Conservation (phyloP, 1,284 basidiomycete genomes). For the Fomitopsis schrenkii region DNA sequence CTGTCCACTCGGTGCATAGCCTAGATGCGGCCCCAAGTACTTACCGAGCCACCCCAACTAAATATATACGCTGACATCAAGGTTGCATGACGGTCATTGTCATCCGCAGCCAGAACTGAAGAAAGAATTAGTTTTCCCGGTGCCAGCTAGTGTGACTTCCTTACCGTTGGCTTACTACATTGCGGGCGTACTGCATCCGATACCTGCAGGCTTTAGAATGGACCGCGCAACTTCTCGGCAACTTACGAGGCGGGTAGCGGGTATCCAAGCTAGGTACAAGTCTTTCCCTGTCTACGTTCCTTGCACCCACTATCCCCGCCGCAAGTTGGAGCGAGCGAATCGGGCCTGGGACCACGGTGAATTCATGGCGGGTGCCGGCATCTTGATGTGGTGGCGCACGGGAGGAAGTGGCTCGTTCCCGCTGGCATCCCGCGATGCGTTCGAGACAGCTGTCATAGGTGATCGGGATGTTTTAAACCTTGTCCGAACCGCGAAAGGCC, state of each 20-base stretch:
- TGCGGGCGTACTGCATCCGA: not conserved
- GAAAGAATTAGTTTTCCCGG: not conserved
- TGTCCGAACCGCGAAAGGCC: not conserved
- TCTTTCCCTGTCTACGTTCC: no score
- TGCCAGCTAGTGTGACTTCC: not conserved
- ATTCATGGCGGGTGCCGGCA: not conserved
- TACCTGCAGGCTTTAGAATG: not conserved
- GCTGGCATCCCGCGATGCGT: not conserved
- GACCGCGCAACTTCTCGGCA: not conserved
- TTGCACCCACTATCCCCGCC: not conserved
- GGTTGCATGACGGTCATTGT: not conserved
- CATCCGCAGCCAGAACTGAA: not conserved
- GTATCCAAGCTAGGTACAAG: no score
- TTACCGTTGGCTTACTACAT: not conserved
- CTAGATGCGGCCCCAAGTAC: not conserved
- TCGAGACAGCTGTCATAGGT: not conserved
- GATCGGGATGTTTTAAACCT: not conserved
- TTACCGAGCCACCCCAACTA: not conserved
- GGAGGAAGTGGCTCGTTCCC: not conserved
- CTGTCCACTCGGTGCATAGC: not conserved
- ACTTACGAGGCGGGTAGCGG: not conserved
- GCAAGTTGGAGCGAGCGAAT: not conserved
- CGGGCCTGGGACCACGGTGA: not conserved
- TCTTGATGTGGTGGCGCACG: not conserved
- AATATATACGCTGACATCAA: not conserved